Conservation (phyloP, 2,329 filamentous ascomycete genomes). For the Talaromyces sp. region DNA sequence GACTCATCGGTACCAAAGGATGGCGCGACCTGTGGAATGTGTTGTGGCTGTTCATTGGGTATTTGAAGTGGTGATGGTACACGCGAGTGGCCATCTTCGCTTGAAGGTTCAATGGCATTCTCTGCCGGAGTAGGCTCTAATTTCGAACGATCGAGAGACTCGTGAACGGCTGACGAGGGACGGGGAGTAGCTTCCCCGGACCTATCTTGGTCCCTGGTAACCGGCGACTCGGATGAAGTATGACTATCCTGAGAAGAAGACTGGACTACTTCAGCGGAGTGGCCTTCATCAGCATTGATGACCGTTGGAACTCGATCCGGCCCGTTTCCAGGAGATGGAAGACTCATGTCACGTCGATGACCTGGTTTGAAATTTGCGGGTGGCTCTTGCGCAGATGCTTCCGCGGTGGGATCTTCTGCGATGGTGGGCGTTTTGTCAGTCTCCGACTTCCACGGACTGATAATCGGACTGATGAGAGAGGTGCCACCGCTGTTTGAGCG, state of each 20-base stretch:
- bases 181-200: conserved; percentile 15
- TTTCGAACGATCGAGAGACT: neutral
- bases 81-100: conserved; percentile 4
- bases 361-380: conserved; percentile 44
- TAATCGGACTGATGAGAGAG: conserved; percentile 61
- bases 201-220: neutral
- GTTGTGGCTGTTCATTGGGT: conserved; percentile 20
- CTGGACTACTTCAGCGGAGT: conserved; percentile 41
- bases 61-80: conserved; percentile 33
- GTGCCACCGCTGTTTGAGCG: conserved; percentile 61
- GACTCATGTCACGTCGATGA: conserved; percentile 54
- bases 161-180: conserved; percentile 5
- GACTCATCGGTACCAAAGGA: conserved; percentile 31
- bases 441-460: conserved; percentile 40
- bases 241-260: conserved; percentile 18
- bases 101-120: neutral
- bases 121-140: neutral
- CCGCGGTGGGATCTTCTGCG: conserved; percentile 46
- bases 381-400: conserved; percentile 26
- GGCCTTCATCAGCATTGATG: conserved; percentile 37
- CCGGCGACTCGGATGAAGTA: neutral
- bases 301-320: conserved; percentile 56
- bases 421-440: conserved; percentile 50
- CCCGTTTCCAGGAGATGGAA: conserved; percentile 55
- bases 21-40: conserved; percentile 31